Percentiles rank a stretch among this genome's conserved stretches.
phyloP scores from a whole-genome alignment of 352 stramenopile species.

The Phytophthora fragariaefolia region DNA sequence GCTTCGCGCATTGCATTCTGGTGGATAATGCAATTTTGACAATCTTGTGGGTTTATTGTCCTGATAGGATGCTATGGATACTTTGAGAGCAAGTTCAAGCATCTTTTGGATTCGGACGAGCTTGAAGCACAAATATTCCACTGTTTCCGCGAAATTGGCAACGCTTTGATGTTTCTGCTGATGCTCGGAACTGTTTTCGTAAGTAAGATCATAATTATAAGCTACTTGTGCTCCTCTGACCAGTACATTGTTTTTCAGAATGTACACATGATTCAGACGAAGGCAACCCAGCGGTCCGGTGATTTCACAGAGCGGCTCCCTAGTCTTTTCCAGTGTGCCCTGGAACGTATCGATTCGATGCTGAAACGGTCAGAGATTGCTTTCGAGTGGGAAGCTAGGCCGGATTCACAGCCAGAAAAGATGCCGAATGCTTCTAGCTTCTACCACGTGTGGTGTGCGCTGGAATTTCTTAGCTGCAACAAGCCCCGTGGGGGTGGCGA shows the following conservation, averaged over 20 bases:
- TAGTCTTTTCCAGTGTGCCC: conserved; percentile 30
- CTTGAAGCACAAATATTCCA: conserved; percentile 88
- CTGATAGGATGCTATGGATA: conserved; percentile 70
- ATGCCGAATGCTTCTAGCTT: conserved; percentile 55
- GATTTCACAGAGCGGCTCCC: neutral
- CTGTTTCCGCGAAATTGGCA: conserved; percentile 79
- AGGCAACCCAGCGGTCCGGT: conserved; percentile 4
- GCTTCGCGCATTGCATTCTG: neutral
- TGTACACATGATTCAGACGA: conserved; percentile 15
- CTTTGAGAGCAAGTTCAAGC: conserved; percentile 85
- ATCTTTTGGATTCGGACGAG: conserved; percentile 80
- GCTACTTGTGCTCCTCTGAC: neutral
- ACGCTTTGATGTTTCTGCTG: conserved; percentile 71
- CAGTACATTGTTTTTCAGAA: neutral
- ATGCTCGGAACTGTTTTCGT: conserved; percentile 49
- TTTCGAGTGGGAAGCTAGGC: conserved; percentile 43
- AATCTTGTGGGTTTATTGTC: neutral
- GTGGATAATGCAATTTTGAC: neutral
- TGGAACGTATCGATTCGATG: conserved; percentile 40
- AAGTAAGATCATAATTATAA: conserved; percentile 3
- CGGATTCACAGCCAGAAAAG: conserved; percentile 50
- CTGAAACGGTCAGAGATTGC: conserved; percentile 44
- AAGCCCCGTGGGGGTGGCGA: conserved; percentile 16
- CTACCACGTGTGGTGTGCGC: conserved; percentile 67
- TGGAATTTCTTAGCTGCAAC: conserved; percentile 70